Base-by-base conservation (phyloP, 352 stramenopile genomes). In the Thraustochytrium sp. region DNA sequence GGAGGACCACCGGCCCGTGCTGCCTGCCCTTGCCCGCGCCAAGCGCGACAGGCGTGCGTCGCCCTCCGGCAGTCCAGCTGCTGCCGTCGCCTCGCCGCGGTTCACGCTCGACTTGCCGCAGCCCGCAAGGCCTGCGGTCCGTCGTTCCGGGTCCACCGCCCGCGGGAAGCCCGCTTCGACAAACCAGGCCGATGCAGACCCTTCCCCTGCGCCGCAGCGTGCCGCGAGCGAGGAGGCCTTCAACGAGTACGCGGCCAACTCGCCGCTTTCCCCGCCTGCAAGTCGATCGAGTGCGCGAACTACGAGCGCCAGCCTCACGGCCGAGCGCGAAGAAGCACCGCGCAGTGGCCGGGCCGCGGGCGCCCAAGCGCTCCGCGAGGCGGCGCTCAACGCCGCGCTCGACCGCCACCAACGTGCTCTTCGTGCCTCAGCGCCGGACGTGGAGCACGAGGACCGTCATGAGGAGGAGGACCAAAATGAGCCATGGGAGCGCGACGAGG, bases 161-260 rank as follows among this genome's bases (percentile, higher is more conserved):
- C 51, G 21, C 11, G 51, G 31, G 26, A n/a, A 59, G 4, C 51
- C 16, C 51, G 16, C 51, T 59, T 59, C 51, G 0, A 11, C 51
- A 34, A 13, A n/a, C 9, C 51, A 26, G 21, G 51, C 9, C 51
- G 26, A 26, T 13, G n/a, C 4, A 59, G 51, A 5, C 9, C 4
- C 16, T 11, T 59, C 51, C n/a, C 2, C 51, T 34, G 59, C 13
- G 31, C 42, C 59, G 21, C 16, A 26, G 31, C 8, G 59, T n/a
- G n/a, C 42, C 21, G 13, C 8, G 1, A 26, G 1, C 21, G 59
- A 42, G 21, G 21, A 11, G 42, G 13, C 40, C 8, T 26, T 49
- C 40, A 49, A 72, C 36, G 59, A 72, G 40, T 72, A 72, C 59
- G 59, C 40, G 8, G 59, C 59, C 23, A 72, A 72, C 26, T 72